Percentiles rank a stretch among this genome's conserved stretches.
Conservation (phyloP, 2,329 filamentous ascomycete species). For the Xylaria digitata region DNA sequence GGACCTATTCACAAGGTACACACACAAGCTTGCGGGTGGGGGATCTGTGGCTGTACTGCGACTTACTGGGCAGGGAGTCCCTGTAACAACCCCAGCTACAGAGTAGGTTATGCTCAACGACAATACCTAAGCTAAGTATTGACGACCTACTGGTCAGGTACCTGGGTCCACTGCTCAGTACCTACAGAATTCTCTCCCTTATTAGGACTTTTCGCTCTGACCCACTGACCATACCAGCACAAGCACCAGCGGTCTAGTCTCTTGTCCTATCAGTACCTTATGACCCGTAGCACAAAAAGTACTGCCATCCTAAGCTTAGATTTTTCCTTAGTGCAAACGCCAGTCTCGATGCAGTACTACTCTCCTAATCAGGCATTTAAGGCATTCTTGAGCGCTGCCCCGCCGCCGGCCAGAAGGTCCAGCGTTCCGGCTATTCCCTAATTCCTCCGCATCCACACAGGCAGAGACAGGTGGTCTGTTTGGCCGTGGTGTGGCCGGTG, state of each 20-base stretch:
- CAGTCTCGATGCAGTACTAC: slow-evolving; percentile 41
- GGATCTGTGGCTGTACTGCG: slow-evolving; percentile 45
- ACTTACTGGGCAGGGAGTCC: slow-evolving; percentile 45
- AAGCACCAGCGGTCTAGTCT: slow-evolving; percentile 38
- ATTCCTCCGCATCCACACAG: slow-evolving; percentile 25
- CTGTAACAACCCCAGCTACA: slow-evolving; percentile 42
- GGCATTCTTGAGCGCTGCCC: slow-evolving; percentile 36
- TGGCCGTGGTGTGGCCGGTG: slow-evolving; percentile 19
- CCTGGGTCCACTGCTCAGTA: slow-evolving; percentile 22
- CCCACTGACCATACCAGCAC: slow-evolving; percentile 35
- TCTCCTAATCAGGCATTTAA: slow-evolving; percentile 48
- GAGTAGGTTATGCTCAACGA: slow-evolving; percentile 22
- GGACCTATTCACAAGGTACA: slow-evolving; percentile 35
- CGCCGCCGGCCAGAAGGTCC: slow-evolving; percentile 45
- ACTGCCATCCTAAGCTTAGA: slow-evolving; percentile 38
- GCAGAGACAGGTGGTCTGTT: slow-evolving; percentile 26
- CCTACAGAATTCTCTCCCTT: slow-evolving; percentile 34
- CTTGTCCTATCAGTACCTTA: slow-evolving; percentile 29
- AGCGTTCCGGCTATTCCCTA: slow-evolving; percentile 42
- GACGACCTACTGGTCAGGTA: not conserved
- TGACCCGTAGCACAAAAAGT: slow-evolving; percentile 38
- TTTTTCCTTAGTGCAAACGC: slow-evolving; percentile 31
- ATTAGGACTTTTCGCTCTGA: slow-evolving; percentile 18
- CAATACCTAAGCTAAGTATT: slow-evolving; percentile 6
- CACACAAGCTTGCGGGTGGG: slow-evolving; percentile 34